Base-by-base conservation (phyloP, 1,284 basidiomycete species). In the Exobasidium rhododendri region DNA sequence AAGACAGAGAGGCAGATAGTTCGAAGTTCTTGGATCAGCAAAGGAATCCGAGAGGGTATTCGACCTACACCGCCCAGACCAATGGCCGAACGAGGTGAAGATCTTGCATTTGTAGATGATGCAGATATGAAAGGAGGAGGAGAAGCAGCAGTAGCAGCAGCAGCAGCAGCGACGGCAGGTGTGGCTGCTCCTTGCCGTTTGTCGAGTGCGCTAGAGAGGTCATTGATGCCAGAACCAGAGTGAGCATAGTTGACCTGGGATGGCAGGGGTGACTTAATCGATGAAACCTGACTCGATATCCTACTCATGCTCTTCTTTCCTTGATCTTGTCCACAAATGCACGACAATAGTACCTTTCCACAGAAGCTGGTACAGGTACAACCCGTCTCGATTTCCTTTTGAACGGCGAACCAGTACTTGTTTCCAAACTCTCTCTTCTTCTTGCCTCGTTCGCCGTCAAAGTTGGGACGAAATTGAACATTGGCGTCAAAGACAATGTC, bases 361-460 rank as follows among this genome's bases (percentile, higher is more conserved):
- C 66, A 86, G 73, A 91, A 88, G 28, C 90, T 86, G 55, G 89
- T 85, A 80, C 91, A 94, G 1, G 90, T 91, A 81, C 92, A 96
- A 0, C 89, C 89, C 0, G 81, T 82, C 73, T 89, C 85, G 50
- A 94, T 83, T 82, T 96, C 92, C 52, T 86, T 86, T 20, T 85
- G 83, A 60, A 96, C 83, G 40, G 91, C 89, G 52, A 83, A 82
- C 92, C 92, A 96, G 79, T 94, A 96, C 65, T 85, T 86, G 69
- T 93, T 89, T 0, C 87, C 85, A 28, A 86, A 83, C 56, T 88
- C 86, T 44, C 87, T 87, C 80, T 92, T 91, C 63, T 87, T 85
- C 45, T 87, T 85, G 65, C 86, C 86, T 61, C 80, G 59, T 47
- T 79, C 75, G 40, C 80, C 80, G 28, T 81, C 80, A 56, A 78